Base-by-base conservation (phyloP, 208 protist genomes). In the Zelonia costaricensis region DNA sequence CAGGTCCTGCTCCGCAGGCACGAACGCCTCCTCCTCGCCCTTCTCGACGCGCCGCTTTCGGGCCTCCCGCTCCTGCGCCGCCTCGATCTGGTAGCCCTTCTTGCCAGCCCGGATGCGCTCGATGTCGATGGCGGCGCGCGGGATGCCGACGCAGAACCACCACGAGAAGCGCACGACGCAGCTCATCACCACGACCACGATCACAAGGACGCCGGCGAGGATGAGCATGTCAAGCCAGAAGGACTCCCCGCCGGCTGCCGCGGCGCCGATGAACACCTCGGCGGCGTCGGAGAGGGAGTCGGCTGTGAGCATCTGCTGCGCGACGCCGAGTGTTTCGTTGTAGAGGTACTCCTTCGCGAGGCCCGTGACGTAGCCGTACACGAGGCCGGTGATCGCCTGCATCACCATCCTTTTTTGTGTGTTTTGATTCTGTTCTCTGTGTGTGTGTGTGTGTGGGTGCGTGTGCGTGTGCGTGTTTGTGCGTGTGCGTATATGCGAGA, bases 181-280 rank as follows among this genome's bases (percentile, higher is more conserved):
- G 31, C 68, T 78, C 48, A 28, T 18, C 5, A 81, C 1, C 18
- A 76, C 36, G 3, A 82, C 20, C 8, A 68, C 54, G 4, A 79
- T 64, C 31, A 79, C 31, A 0, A 76, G 10, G 20, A 69, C 47
- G 10, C 49, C 55, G 20, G 55, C 18, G 18, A 82, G 27, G 16
- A 81, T 15, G 25, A 77, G 40, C 13, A 82, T 36, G 72, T 82
- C 74, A 49, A 76, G 31, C 70, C 67, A 79, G 16, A 85, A 78
- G 13, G 76, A 64, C 48, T 73, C 61, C 2, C 48, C 48, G 16
- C 63, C 47, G 20, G 35, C 55, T 8, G 67, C 38, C n/a, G 75
- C 69, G 30, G 62, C 54, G 3, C 51, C 63, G 23, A 81, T 56
- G 36, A 85, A 66, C 15, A 76, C 40, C 51, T 71, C 56, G 0